A percentile compares a stretch with the other conserved stretches of the same genome.
Evolutionary conservation across 2,329 filamentous ascomycete genomes (phyloP).

Genomic region (Neonectria hederae): DNA sequence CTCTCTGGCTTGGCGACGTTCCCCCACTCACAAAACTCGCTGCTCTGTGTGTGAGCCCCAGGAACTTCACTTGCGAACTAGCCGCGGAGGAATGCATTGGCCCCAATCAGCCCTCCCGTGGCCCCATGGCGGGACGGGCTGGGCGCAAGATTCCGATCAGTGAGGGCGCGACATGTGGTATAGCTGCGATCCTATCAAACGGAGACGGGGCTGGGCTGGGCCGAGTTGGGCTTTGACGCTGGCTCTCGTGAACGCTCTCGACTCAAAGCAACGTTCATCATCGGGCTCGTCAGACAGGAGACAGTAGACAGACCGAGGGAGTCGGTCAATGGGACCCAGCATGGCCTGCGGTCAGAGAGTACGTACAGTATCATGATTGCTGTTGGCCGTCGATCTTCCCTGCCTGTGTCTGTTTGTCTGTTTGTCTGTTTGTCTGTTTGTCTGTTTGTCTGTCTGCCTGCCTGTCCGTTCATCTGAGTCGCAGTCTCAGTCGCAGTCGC

Average conservation of each 20-base stretch:
- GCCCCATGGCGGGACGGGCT: conserved; percentile 21
- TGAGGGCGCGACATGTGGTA: conserved; percentile 41
- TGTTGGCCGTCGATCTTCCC: conserved; percentile 2
- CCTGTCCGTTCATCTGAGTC: no score
- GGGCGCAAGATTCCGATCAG: conserved; percentile 27
- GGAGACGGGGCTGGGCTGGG: conserved; percentile 30
- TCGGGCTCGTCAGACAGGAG: background rate
- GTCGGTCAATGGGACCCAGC: background rate
- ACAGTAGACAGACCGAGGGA: background rate
- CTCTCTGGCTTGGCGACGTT: background rate
- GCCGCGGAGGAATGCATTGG: background rate
- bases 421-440: no score
- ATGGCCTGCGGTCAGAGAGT: background rate
- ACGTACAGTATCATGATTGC: background rate
- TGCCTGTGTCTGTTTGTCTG: no score
- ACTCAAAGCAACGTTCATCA: background rate
- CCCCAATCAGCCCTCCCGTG: background rate
- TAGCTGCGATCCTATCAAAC: conserved; percentile 39
- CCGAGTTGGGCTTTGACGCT: conserved; percentile 1
- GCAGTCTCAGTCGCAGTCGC: background rate
- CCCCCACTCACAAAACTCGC: no score
- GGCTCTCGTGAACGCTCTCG: background rate
- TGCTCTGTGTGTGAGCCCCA: no score
- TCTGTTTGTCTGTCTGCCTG: no score
- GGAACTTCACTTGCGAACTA: no score